Base-by-base conservation (phyloP, 805 yeast genomes). In the Candida patagonica region DNA sequence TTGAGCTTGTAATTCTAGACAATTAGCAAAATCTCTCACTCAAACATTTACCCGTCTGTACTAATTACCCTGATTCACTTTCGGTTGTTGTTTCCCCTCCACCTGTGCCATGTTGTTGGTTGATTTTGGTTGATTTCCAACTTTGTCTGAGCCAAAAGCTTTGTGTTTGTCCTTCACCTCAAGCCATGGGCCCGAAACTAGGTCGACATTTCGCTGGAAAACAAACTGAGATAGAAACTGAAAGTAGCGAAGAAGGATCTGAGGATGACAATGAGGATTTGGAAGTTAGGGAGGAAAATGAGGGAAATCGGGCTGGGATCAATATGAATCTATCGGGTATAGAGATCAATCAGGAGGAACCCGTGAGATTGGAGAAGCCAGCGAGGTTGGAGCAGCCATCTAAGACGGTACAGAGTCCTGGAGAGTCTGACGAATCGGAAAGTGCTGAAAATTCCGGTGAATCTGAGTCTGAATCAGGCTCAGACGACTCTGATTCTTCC, bases 1-100 rank as follows among this genome's bases (percentile, higher is more conserved):
- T 44, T 65, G 67, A 31, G 48, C 46, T 48, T 66, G 71, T 16
- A 67, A 53, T 31, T 59, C 66, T 31, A 25, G 15, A 4, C 3
- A 25, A 20, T 30, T 30, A 30, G 20, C 20, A 30, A 25, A 20
- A 5, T 5, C 16, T 13, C 5, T 13, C 8, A 15, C 31, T 13
- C 13, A 34, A 6, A 19, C 6, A 16, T 9, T 19, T 20, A 15
- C 7, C 12, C 26, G 9, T 13, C 13, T 4, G 13, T 12, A 23
- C 22, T 23, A 23, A 5, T 13, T 43, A 49, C 53, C 52, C 13
- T 35, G 37, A 37, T 50, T 50, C 27, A 45, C 51, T 33, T 47
- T 45, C 13, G 51, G 54, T 16, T 38, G 36, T 13, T 44, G 41
- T 29, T 40, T 35, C 23, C 40, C 40, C n/a, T 40, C 6, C 26